Evolutionary conservation across 1,139 yeast species (phyloP).

Genomic region (Tardiomyces depauwii): DNA sequence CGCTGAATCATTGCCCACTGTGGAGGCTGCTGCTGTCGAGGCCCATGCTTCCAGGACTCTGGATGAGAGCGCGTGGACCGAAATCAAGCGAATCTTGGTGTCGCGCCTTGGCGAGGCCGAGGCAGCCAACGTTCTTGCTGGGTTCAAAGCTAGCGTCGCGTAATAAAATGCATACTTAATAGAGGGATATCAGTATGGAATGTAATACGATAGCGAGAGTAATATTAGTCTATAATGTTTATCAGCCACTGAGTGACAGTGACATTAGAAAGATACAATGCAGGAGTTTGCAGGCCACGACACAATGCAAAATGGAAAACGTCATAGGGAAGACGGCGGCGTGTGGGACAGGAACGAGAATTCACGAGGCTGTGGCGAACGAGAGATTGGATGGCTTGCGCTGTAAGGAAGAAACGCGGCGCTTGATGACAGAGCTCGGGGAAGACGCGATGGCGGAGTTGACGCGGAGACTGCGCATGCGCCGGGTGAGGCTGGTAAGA

Average conservation of each 20-base stretch:
- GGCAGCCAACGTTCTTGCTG: not conserved
- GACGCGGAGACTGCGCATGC: not conserved
- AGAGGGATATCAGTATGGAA: not conserved
- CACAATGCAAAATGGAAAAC: no score
- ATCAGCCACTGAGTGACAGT: no score
- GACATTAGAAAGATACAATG: no score
- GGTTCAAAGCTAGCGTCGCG: no score
- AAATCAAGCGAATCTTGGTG: not conserved
- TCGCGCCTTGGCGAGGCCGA: not conserved
- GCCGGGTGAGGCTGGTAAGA: not conserved
- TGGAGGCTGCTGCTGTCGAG: no score
- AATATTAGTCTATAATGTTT: not conserved
- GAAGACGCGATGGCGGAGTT: not conserved
- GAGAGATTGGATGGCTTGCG: not conserved
- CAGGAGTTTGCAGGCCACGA: no score
- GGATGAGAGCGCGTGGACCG: not conserved
- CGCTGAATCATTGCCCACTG: conserved; percentile 3
- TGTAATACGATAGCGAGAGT: not conserved
- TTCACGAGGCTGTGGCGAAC: not conserved
- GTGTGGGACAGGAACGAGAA: no score
- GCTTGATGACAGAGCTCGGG: not conserved
- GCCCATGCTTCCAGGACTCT: not conserved
- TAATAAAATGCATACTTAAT: not conserved
- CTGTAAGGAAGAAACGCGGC: not conserved
- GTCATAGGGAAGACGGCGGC: no score